Conservation (phyloP, 1,284 basidiomycete genomes). For the Athelia psychrophila region DNA sequence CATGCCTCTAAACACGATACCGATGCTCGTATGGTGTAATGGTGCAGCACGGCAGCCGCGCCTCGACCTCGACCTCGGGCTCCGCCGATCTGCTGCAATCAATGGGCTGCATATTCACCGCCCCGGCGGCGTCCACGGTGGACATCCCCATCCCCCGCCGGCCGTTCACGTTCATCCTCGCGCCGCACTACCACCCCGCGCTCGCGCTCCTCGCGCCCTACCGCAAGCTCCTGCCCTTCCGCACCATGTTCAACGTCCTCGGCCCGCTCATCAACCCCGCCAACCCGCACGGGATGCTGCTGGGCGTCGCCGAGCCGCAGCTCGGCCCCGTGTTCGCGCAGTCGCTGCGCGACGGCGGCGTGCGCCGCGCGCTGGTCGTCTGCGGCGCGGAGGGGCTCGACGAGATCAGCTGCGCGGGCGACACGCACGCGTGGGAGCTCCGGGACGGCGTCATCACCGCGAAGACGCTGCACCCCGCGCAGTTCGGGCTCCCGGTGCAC, state of each 20-base stretch:
- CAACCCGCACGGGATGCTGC: slow-evolving; percentile 79
- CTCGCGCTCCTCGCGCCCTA: slow-evolving; percentile 85
- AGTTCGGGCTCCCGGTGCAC: slow-evolving; percentile 76
- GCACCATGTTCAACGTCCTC: slow-evolving; percentile 96
- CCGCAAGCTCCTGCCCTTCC: slow-evolving; percentile 87
- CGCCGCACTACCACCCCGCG: slow-evolving; percentile 90
- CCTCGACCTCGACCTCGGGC: slow-evolving; percentile 93
- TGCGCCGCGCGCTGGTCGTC: slow-evolving; percentile 86
- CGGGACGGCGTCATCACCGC: slow-evolving; percentile 52
- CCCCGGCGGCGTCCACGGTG: slow-evolving; percentile 51
- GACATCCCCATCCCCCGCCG: slow-evolving; percentile 56
- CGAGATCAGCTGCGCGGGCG: slow-evolving; percentile 92
- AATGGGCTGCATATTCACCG: slow-evolving; percentile 79
- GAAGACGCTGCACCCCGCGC: slow-evolving; percentile 47
- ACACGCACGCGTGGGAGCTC: slow-evolving; percentile 78
- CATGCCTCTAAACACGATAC: not conserved
- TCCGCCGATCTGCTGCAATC: slow-evolving; percentile 92
- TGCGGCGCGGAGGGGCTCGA: slow-evolving; percentile 92
- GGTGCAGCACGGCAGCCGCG: slow-evolving; percentile 85
- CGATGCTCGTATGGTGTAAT: too few species aligned
- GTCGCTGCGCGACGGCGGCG: slow-evolving; percentile 66
- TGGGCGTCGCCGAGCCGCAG: slow-evolving; percentile 85
- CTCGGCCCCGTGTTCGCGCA: slow-evolving; percentile 87
- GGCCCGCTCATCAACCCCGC: slow-evolving; percentile 96
- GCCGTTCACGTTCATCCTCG: slow-evolving; percentile 93